Evolutionary conservation across 148 eudicot species (phyloP), one percentile per base, ranked within the genome.

Genomic region (Suaeda aralocaspica): DNA sequence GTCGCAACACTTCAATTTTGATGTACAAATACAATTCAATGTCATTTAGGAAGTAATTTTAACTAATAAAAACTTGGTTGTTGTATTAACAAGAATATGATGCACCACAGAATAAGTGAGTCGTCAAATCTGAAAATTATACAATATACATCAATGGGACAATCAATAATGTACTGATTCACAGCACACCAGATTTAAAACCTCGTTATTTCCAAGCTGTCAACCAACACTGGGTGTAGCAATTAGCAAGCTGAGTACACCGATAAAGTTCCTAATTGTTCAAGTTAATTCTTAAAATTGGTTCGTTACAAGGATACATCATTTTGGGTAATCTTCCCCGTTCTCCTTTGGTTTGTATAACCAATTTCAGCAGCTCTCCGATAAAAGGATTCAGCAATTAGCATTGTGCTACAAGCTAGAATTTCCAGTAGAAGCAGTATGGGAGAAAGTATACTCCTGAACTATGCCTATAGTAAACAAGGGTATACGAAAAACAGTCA

Each of bases 331-430:
- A 90, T 85, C 83, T 90, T 90, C 46, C 92, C 90, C 94, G 90
- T 88, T n/a, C 85, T 92, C 90, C 76, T 88, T 88, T 6, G 88
- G 87, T 84, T 88, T 90, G 66, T 78, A 85, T 50, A 90, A 26
- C 1, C 66, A 68, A 90, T 90, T 64, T 92, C 98, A 56, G 98
- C 92, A 73, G 92, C 88, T 76, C 98, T 92, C 57, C 64, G 26
- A 33, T 46, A 65, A 51, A 2, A 18, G 33, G 30, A 3, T 0
- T 49, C 16, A 56, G 34, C 5, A 14, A n/a, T 14, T 59, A 18
- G 10, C 19, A 59, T 18, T 29, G 33, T 31, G 64, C 25, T 59
- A 15, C 42, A 59, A 33, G 31, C 1, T 30, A 22, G 15, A 24
- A 55, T 6, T 10, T 2, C 0, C 9, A 26, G 44, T 4, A 9